Percentiles rank a stretch among this genome's conserved stretches.
Conservation (phyloP, 768 basidiomycete genomes). For the Lactarius hatsudake region DNA sequence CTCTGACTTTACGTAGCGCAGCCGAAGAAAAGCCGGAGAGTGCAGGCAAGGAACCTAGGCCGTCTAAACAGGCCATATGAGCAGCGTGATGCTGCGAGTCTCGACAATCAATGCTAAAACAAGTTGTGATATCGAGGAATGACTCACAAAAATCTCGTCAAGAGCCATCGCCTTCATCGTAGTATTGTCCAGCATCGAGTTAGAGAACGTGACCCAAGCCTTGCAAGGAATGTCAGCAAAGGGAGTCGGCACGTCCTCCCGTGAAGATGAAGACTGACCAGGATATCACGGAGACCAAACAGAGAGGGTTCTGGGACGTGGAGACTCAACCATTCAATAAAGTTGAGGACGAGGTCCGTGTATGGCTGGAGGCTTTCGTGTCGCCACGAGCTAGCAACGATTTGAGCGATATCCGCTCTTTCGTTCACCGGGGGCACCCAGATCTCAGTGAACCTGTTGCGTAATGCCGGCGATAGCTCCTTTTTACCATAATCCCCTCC, state of each 20-base stretch:
- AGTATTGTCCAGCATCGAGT: slow-evolving; percentile 46
- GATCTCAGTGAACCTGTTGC: slow-evolving; percentile 98
- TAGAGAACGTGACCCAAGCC: slow-evolving; percentile 94
- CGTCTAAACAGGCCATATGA: slow-evolving; percentile 89
- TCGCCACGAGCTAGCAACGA: slow-evolving; percentile 70
- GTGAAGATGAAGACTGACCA: slow-evolving; percentile 50
- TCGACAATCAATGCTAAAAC: slow-evolving; percentile 17
- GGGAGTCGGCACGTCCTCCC: background rate
- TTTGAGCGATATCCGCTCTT: slow-evolving; percentile 69
- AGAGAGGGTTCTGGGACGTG: slow-evolving; percentile 61
- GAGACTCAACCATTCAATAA: slow-evolving; percentile 73
- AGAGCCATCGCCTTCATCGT: slow-evolving; percentile 36
- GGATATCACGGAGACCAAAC: slow-evolving; percentile 79
- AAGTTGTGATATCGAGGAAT: background rate
- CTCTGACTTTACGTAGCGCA: slow-evolving; percentile 58
- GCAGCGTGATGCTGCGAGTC: slow-evolving; percentile 80
- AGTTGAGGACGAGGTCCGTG: slow-evolving; percentile 67
- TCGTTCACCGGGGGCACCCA: slow-evolving; percentile 91
- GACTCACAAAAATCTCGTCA: slow-evolving; percentile 67
- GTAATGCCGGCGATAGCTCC: slow-evolving; percentile 92
- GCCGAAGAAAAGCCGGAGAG: slow-evolving; percentile 59
- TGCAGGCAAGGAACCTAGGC: slow-evolving; percentile 76
- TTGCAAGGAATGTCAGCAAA: slow-evolving; percentile 33
- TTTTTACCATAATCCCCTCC: slow-evolving; percentile 99
- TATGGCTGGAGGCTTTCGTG: slow-evolving; percentile 49